These are phyloP conservation scores for Bipolaris sorokiniana DNA, from an alignment of 2,329 filamentous ascomycete genomes.

Conservation along the genomic window DNA sequence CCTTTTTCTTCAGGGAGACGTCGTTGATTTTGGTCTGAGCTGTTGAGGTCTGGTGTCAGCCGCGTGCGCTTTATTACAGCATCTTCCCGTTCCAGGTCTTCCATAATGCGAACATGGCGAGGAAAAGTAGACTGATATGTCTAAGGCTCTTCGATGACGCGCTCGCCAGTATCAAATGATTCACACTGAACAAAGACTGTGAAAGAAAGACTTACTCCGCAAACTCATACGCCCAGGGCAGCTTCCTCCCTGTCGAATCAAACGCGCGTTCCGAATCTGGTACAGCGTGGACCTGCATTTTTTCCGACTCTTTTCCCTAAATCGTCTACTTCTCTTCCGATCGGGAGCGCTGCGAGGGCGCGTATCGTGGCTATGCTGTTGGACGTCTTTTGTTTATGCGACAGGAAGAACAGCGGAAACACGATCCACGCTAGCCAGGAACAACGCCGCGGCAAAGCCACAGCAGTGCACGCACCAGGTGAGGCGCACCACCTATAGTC, in stretches of 20 bases:
- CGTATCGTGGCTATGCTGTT: slow-evolving; percentile 3
- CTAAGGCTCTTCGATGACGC: not conserved
- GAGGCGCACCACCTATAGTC: slow-evolving; percentile 24
- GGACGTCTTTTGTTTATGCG: slow-evolving; percentile 37
- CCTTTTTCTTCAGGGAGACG: slow-evolving; percentile 65
- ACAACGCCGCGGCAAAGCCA: slow-evolving; percentile 37
- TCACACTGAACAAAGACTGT: not conserved
- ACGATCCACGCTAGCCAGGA: slow-evolving; percentile 20
- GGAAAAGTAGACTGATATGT: not conserved
- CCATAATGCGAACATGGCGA: not conserved
- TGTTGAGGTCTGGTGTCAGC: slow-evolving; percentile 28
- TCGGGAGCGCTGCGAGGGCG: slow-evolving; percentile 11
- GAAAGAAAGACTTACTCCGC: slow-evolving; percentile 59
- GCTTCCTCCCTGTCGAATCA: slow-evolving; percentile 63
- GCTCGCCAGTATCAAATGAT: not conserved
- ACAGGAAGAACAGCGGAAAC: slow-evolving; percentile 24
- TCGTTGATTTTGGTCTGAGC: slow-evolving; percentile 55
- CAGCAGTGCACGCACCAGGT: slow-evolving; percentile 24
- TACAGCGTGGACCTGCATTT: slow-evolving; percentile 71
- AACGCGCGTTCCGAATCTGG: slow-evolving; percentile 66
- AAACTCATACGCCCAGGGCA: slow-evolving; percentile 69
- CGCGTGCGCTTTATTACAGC: slow-evolving; percentile 1
- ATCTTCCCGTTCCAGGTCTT: slow-evolving; percentile 1
- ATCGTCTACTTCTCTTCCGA: not conserved
- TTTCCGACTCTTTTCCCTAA: slow-evolving; percentile 13